phyloP scores from a whole-genome alignment of 192 early-diverging fungal species.

The Umbelopsis sp. region DNA sequence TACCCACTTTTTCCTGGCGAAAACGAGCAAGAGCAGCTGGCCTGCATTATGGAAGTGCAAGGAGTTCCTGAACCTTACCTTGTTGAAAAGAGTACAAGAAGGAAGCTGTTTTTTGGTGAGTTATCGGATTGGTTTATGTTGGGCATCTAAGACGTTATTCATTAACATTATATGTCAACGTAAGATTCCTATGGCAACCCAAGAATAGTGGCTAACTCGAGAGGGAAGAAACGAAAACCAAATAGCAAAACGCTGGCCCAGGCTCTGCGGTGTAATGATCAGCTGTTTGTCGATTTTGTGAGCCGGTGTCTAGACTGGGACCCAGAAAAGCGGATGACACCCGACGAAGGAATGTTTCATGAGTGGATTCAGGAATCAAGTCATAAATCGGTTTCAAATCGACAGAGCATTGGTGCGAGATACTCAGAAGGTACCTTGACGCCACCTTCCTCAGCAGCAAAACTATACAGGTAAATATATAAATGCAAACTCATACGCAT shows the following conservation, averaged over 20 bases:
- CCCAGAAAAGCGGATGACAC: slow-evolving; percentile 84
- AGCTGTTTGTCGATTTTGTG: slow-evolving; percentile 88
- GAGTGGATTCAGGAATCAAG: slow-evolving; percentile 72
- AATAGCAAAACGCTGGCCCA: slow-evolving; percentile 78
- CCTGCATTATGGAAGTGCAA: slow-evolving; percentile 94
- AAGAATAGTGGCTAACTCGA: slow-evolving; percentile 74
- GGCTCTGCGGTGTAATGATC: slow-evolving; percentile 77
- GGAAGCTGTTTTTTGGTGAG: slow-evolving; percentile 91
- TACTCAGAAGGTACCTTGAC: slow-evolving; percentile 2
- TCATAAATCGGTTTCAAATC: slow-evolving; percentile 3
- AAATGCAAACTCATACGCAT: neutral
- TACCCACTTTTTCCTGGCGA: slow-evolving; percentile 88
- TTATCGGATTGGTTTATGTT: slow-evolving; percentile 24
- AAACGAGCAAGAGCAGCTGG: slow-evolving; percentile 95
- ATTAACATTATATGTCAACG: neutral
- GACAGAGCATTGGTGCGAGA: neutral
- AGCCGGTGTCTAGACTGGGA: slow-evolving; percentile 87
- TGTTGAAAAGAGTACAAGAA: slow-evolving; percentile 75
- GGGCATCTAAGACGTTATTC: slow-evolving; percentile 31
- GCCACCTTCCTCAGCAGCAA: slow-evolving; percentile 5
- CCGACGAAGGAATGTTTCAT: slow-evolving; percentile 83
- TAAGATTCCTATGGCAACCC: slow-evolving; percentile 60
- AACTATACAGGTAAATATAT: neutral
- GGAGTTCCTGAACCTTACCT: slow-evolving; percentile 81
- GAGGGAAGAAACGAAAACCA: slow-evolving; percentile 87